A percentile compares a stretch with the other conserved stretches of the same genome.
Evolutionary conservation across 257 asterid species (phyloP).

Genomic region (Solanum peruvianum): DNA sequence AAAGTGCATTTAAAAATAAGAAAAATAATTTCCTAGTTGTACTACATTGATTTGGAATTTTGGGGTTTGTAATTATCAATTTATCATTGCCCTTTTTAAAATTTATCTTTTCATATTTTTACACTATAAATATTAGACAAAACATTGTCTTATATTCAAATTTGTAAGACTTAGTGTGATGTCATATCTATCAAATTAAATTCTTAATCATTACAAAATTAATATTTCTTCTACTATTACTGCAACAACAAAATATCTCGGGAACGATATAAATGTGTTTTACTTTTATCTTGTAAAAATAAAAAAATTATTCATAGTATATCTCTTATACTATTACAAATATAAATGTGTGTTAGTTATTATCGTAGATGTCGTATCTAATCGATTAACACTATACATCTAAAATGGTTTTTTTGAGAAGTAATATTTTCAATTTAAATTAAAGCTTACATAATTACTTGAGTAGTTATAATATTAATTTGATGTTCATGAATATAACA

Average conservation of each 20-base stretch:
- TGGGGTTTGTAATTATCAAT: background rate
- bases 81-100: background rate
- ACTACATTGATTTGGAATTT: background rate
- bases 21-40: background rate
- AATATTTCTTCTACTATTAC: background rate
- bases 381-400: background rate
- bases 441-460: background rate
- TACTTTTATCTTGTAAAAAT: background rate
- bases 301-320: background rate
- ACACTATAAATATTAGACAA: background rate
- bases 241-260: background rate
- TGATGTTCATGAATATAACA: background rate
- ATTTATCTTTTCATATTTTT: background rate
- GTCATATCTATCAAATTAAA: background rate
- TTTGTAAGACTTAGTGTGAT: background rate
- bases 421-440: background rate
- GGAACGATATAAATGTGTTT: rapidly evolving
- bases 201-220: background rate
- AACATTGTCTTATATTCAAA: background rate
- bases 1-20: background rate
- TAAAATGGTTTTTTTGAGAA: background rate
- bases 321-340: background rate
- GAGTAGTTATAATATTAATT: background rate
- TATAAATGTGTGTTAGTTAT: background rate
- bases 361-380: background rate